Base-by-base conservation (phyloP, 2,329 filamentous ascomycete genomes). In the Botrytis sinoallii region DNA sequence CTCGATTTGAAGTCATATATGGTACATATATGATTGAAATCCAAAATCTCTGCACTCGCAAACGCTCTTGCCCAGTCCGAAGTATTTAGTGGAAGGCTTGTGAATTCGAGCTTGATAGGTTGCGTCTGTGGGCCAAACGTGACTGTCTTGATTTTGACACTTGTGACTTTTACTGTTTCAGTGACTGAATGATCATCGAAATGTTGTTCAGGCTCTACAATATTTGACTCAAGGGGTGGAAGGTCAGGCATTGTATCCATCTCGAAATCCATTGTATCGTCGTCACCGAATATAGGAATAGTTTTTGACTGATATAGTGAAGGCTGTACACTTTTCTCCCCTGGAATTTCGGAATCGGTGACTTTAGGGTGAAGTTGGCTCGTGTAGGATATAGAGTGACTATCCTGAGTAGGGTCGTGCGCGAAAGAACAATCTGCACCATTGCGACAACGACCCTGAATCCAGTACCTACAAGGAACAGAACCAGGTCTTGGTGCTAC, bases 1-100 rank as follows among this genome's bases (percentile, higher is more conserved):
- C 76, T 75, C 48, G 55, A 55, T 42, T 76, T 35, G 29, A 80
- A 77, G 70, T 81, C 79, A 72, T 77, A 74, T 18, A 77, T 76
- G 46, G 77, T 75, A 60, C 79, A 80, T 3, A 77, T 68, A 32
- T 78, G 74, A 4, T 76, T 68, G 55, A 81, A 78, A 7, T 59
- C 20, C 16, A 72, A 12, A 16, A 16, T 66, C 40, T 72, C 61
- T 55, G 57, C 32, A 40, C 63, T 67, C n/a, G 29, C 46, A n/a
- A 65, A 72, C 14, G 38, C 38, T 44, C 29, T n/a, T 40, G n/a
- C 32, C 70, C 44, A 72, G 35, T 35, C 35, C 25, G 60, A 57
- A 42, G n/a, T 40, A 55, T 55, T 22, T 6, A 6, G 8, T 3
- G 70, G 60, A n/a, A 72, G 38, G 25, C 29, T 65, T 42, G 42